phyloP scores from a whole-genome alignment of 305 asterid species.

The Rubia tinctorum region DNA sequence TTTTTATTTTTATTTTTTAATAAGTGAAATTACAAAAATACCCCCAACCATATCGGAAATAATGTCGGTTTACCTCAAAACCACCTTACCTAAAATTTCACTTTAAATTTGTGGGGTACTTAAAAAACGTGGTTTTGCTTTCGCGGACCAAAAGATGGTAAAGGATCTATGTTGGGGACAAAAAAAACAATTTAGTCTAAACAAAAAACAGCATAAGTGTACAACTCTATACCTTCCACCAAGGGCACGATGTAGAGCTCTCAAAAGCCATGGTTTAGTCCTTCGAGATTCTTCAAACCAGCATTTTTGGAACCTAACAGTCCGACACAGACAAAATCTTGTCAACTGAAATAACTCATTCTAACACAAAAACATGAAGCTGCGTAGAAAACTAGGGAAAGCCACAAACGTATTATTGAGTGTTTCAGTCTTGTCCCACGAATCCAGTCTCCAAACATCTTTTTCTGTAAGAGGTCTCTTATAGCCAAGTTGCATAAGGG shows the following conservation, averaged over 20 bases:
- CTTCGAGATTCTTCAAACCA: constrained; percentile 80
- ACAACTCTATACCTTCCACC: constrained; percentile 69
- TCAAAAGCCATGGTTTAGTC: constrained; percentile 89
- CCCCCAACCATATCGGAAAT: no score
- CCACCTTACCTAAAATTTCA: no score
- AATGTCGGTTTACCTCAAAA: no score
- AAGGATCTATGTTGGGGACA: no score
- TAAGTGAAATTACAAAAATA: no score
- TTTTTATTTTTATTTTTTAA: no score
- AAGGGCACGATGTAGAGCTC: constrained; percentile 77
- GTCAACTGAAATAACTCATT: not conserved
- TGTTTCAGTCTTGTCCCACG: constrained; percentile 84
- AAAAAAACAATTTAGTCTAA: no score
- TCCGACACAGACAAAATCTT: constrained; percentile 8
- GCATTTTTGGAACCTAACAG: constrained; percentile 60
- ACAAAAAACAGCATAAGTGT: constrained; percentile 16
- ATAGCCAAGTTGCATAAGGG: constrained; percentile 85
- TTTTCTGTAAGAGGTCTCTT: constrained; percentile 79
- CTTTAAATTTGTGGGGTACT: no score
- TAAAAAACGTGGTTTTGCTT: no score
- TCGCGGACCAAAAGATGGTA: no score
- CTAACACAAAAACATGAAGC: constrained; percentile 1
- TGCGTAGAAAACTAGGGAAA: constrained; percentile 17
- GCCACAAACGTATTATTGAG: constrained; percentile 53
- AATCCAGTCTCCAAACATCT: constrained; percentile 90